Evolutionary conservation across 2,329 filamentous ascomycete genomes (phyloP), one percentile per base, ranked within the genome.

Genomic region (Gnomoniopsis sp.): DNA sequence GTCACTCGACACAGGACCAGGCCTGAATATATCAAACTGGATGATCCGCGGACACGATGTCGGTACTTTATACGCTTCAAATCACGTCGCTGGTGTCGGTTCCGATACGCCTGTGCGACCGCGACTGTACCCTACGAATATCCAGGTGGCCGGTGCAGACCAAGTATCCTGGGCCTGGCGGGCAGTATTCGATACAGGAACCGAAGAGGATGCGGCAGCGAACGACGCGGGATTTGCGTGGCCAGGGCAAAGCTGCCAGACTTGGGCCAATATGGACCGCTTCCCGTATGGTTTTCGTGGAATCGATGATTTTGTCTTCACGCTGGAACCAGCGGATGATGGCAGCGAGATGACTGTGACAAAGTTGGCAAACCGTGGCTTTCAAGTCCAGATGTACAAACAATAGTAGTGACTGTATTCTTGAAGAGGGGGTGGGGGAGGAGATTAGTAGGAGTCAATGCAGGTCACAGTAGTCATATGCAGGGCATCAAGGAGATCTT

Each of bases 41-140:
- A 63, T 69, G 15, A 70, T 77, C 41, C 74, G 74, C 11, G 75
- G 73, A 2, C 73, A 75, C 30, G 71, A 79, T 51, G 69, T 78
- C 0, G 63, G 76, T 0, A 60, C 65, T 55, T 71, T 75, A 52
- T 73, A 75, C 46, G 63, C 47, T 15, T 33, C 34, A n/a, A 22
- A 21, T n/a, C 14, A 22, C 6, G 19, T 49, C 36, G 38, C 50
- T 3, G 23, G 36, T 14, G 30, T 21, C 3, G 44, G 36, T 15
- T 34, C 46, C 7, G 34, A 10, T 2, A 17, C 22, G 23, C 41
- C 55, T 26, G 51, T 59, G 23, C 33, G 44, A 8, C 49, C 51
- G 6, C 51, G 57, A 11, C 6, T 59, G 46, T 59, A 59, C 22
- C 57, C 57, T 6, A 50, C 51, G 7, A 34, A 46, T 34, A 7